Percentiles rank a stretch among this genome's conserved stretches.
phyloP scores from a whole-genome alignment of 176 grass and related monocot genomes.

The Triticum urartu region DNA sequence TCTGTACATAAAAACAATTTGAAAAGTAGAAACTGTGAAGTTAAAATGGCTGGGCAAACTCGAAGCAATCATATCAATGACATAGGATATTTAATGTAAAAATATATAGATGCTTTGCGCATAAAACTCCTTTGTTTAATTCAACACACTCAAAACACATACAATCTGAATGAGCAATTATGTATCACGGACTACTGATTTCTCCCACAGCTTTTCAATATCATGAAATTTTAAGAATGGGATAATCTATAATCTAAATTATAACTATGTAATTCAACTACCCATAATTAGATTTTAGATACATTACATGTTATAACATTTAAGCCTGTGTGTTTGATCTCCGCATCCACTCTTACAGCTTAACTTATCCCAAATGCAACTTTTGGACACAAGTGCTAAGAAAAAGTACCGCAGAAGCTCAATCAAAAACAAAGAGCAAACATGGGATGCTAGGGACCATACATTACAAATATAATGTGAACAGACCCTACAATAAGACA shows the following conservation, averaged over 20 bases:
- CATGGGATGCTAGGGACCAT: constrained; percentile 35
- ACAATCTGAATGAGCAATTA: neutral
- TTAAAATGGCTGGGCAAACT: too few relatives aligned
- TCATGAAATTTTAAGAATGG: too few relatives aligned
- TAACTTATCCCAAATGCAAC: constrained; percentile 3
- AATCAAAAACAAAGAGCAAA: constrained; percentile 15
- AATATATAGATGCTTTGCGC: neutral
- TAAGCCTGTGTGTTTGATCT: neutral
- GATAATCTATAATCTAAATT: too few relatives aligned
- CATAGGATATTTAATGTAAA: neutral
- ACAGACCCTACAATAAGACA: neutral
- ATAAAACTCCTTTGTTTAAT: neutral
- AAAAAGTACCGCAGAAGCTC: constrained; percentile 1
- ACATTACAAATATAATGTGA: constrained; percentile 15
- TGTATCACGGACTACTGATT: neutral
- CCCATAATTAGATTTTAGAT: neutral
- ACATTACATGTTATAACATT: neutral
- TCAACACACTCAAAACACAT: constrained; percentile 2
- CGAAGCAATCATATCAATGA: neutral
- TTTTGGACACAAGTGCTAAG: neutral
- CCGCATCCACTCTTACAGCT: neutral
- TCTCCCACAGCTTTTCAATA: too few relatives aligned
- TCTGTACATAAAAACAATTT: too few relatives aligned
- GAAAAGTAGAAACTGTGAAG: too few relatives aligned
- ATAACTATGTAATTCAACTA: neutral